These are phyloP conservation scores for Lodderomyces jiufengensis DNA, from an alignment of 1,139 yeast species.

Conservation along the genomic window DNA sequence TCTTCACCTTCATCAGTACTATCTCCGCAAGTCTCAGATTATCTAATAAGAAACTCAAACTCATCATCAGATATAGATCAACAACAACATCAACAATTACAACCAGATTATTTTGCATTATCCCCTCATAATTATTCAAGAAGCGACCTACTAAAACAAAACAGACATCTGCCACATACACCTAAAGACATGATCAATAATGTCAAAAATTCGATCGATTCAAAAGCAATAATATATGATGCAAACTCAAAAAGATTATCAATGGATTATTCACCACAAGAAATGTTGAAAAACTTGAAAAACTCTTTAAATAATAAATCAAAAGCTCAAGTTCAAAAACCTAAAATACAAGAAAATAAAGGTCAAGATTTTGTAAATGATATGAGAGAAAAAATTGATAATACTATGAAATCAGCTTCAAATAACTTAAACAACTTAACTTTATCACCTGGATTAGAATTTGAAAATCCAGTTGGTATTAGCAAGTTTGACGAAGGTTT, in stretches of 20 bases:
- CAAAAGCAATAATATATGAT: conserved; percentile 18
- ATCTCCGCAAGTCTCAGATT: neutral
- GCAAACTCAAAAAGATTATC: conserved; percentile 18
- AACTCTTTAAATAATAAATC: conserved; percentile 25
- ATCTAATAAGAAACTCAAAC: neutral
- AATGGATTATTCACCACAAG: conserved; percentile 23
- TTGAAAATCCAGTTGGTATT: conserved; percentile 11
- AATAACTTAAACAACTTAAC: conserved; percentile 7
- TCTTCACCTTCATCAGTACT: conserved; percentile 1
- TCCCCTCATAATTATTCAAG: conserved; percentile 1
- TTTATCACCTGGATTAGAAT: conserved; percentile 5
- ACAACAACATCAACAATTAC: neutral
- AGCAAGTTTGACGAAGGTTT: neutral
- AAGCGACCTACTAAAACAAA: neutral
- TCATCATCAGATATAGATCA: neutral
- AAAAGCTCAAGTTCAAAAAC: conserved; percentile 8
- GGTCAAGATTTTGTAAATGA: conserved; percentile 18
- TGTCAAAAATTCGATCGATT: conserved; percentile 22
- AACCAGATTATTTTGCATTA: conserved; percentile 2
- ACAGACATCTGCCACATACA: conserved; percentile 8
- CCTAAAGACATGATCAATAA: conserved; percentile 25
- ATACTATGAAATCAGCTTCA: conserved; percentile 10
- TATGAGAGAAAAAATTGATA: conserved; percentile 15
- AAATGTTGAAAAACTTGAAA: conserved; percentile 26
- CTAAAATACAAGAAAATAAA: conserved; percentile 7